Conservation (phyloP, 2,329 filamentous ascomycete species). For the Trichocomaceae sp. region DNA sequence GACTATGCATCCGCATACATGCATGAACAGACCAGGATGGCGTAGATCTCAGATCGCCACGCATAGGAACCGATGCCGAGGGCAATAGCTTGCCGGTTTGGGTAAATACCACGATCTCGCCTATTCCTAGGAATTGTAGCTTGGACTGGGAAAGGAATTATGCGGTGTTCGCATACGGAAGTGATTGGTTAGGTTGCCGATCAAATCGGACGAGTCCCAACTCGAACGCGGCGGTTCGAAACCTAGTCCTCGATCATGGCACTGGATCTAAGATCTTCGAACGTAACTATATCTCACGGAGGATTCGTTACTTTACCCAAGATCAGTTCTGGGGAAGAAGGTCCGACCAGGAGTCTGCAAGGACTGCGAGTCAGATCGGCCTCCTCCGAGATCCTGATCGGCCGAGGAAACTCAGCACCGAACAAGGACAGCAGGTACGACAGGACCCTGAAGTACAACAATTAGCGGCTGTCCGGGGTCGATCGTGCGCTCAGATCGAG, state of each 20-base stretch:
- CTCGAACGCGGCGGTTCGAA: not conserved
- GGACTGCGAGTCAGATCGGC: not conserved
- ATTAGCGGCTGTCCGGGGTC: not conserved
- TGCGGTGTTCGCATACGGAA: not conserved
- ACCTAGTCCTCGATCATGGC: not conserved
- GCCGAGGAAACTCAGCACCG: not conserved
- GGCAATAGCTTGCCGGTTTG: not conserved
- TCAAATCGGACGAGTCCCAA: too few relatives aligned
- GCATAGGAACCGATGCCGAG: not conserved
- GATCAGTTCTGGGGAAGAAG: not conserved
- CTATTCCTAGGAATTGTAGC: not conserved
- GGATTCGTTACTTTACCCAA: not conserved
- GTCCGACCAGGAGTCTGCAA: not conserved
- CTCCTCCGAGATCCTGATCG: not conserved
- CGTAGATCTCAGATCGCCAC: not conserved
- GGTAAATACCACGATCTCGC: not conserved
- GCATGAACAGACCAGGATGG: not conserved
- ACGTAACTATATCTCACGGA: not conserved
- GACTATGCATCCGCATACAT: not conserved
- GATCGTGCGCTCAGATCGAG: not conserved
- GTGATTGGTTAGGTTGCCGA: not conserved
- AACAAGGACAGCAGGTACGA: not conserved
- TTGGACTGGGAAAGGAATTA: not conserved
- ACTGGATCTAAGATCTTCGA: constrained; percentile 1
- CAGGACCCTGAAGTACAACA: not conserved